Evolutionary conservation across 2,329 filamentous ascomycete species (phyloP).

Genomic region (Fusarium torulosum): DNA sequence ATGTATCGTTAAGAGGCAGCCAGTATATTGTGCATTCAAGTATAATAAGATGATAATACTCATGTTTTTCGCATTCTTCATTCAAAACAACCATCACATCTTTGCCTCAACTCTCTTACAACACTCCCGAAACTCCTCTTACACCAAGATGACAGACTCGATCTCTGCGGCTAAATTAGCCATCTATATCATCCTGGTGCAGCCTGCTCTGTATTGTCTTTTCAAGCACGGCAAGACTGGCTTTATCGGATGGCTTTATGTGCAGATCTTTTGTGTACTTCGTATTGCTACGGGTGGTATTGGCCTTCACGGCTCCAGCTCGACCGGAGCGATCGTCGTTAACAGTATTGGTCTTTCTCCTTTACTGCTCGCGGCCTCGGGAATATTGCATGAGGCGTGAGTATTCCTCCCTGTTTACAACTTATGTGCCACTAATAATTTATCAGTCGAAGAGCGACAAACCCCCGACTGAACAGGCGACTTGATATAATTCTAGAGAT

Average conservation of each 20-base stretch:
- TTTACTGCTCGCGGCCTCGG: slow-evolving; percentile 12
- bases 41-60: slow-evolving; percentile 8
- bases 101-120: not conserved
- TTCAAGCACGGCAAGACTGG: slow-evolving; percentile 28
- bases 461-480: slow-evolving; percentile 19
- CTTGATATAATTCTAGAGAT: slow-evolving; percentile 19
- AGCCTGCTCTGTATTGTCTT: slow-evolving; percentile 19
- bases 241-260: slow-evolving; percentile 14
- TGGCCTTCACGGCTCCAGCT: slow-evolving; percentile 8
- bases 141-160: slow-evolving; percentile 15
- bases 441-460: slow-evolving; percentile 11
- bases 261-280: slow-evolving; percentile 22
- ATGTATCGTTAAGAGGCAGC: slow-evolving; percentile 4
- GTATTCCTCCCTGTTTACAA: not conserved
- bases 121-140: not conserved
- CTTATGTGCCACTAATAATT: not conserved
- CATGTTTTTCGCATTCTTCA: slow-evolving; percentile 1
- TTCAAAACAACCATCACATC: not conserved
- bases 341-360: slow-evolving; percentile 23
- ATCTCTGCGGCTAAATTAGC: slow-evolving; percentile 12
- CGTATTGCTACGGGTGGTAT: slow-evolving; percentile 15
- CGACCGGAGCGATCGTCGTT: slow-evolving; percentile 11
- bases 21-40: not conserved
- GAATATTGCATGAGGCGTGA: slow-evolving; percentile 23
- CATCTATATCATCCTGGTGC: slow-evolving; percentile 12